Evolutionary conservation across 148 eudicot genomes (phyloP), one percentile per base, ranked within the genome.

Genomic region (Nepenthes gracilis): DNA sequence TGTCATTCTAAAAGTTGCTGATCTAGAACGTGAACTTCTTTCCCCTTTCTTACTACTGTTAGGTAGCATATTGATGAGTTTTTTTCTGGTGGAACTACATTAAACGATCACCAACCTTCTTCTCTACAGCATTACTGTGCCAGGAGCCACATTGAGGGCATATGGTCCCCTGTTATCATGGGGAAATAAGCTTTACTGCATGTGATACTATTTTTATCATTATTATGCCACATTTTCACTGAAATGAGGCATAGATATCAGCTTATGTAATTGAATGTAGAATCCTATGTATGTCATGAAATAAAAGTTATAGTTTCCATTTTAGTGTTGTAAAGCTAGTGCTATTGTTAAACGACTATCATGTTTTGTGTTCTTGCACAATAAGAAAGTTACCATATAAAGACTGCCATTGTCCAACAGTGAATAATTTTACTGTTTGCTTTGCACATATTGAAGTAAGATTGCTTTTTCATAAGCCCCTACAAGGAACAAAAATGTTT

Each of bases 211-310:
- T 54, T 11, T 6, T 52, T 35, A 55, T 70, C 53, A 52, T 63
- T 62, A 47, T 78, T 74, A 36, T 59, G 67, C 68, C 74, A 70
- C 50, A 72, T 59, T n/a, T 40, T 62, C 66, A 14, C 47, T 68
- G 65, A 58, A 72, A 70, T 75, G 70, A 59, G 15, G 49, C 59
- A 57, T 67, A 33, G 14, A 64, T 56, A 64, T 73, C 60, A 71
- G 67, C 77, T 67, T 74, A 77, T 77, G 79, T 23, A 38, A 57
- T 11, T 10, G 23, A n/a, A n/a, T 10, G 53, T 49, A 5, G 3
- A 2, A n/a, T 49, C 53, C 0, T n/a, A 49, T 49, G 53, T 3
- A 3, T 40, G 45, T 4, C 4, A 40, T 3, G 45, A 40, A 40
- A 40, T 8, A 40, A 40, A 40, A 3, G 8, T 40, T 4, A 4